phyloP scores from a whole-genome alignment of 208 protist genomes.

The Wallacemonas collosoma region DNA sequence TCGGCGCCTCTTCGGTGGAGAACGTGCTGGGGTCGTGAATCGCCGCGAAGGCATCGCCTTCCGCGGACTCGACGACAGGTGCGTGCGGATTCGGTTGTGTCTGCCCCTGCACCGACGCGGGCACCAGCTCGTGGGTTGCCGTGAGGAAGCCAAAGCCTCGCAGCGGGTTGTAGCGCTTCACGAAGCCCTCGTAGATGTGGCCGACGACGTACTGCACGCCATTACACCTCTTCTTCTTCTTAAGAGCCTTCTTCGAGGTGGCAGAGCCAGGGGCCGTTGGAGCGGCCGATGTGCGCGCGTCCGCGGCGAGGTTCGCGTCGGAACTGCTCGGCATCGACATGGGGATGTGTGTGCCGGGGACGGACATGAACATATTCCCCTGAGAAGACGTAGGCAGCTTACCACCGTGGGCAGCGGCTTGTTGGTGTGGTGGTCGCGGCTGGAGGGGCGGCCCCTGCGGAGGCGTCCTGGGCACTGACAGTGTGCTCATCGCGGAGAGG shows the following conservation, averaged over 20 bases:
- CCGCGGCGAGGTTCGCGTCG: slow-evolving; percentile 9
- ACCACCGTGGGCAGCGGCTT: too few relatives aligned
- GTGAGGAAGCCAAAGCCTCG: slow-evolving; percentile 69
- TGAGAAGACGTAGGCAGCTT: too few relatives aligned
- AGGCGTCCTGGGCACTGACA: not conserved
- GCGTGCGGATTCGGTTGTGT: too few relatives aligned
- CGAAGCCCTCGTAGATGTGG: slow-evolving; percentile 32
- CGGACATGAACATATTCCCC: too few relatives aligned
- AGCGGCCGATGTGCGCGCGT: not conserved
- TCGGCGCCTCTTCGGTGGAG: too few relatives aligned
- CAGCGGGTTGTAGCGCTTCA: slow-evolving; percentile 69
- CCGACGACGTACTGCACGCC: slow-evolving; percentile 28
- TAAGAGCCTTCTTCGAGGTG: not conserved
- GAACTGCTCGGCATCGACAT: not conserved
- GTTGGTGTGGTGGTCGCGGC: not conserved
- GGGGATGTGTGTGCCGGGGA: too few relatives aligned
- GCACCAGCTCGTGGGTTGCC: slow-evolving; percentile 38
- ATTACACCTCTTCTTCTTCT: slow-evolving; percentile 17
- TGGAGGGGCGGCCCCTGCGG: not conserved
- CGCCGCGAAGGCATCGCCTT: too few relatives aligned
- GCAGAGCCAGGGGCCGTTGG: not conserved
- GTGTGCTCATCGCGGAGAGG: not conserved
- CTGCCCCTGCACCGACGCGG: not conserved
- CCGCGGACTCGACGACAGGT: too few relatives aligned
- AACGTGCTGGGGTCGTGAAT: too few relatives aligned